A percentile compares a stretch with the other conserved stretches of the same genome.
phyloP scores from a whole-genome alignment of 2,329 filamentous ascomycete species.

The Harringtonia aguacate region DNA sequence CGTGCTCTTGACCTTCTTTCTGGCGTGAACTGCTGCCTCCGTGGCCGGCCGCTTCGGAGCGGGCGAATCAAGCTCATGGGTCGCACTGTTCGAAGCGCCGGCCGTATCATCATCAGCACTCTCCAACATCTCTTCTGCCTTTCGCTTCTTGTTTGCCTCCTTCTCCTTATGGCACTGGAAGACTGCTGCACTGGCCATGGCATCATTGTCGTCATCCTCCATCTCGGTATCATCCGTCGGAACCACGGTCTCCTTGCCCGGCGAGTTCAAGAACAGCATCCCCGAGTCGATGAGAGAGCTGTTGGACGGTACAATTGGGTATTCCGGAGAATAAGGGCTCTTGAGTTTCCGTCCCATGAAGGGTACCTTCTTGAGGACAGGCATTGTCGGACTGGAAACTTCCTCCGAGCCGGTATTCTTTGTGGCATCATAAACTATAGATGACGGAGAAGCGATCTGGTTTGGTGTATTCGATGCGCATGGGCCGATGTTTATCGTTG shows the following conservation, averaged over 20 bases:
- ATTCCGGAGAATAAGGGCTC: too few relatives aligned
- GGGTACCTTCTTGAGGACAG: too few relatives aligned
- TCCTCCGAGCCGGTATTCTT: too few relatives aligned
- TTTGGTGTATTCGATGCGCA: too few relatives aligned
- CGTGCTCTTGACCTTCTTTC: neutral
- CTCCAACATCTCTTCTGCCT: slow-evolving; percentile 18
- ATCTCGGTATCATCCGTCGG: neutral
- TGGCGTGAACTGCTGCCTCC: neutral
- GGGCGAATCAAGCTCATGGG: neutral
- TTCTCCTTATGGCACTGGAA: neutral
- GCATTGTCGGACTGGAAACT: too few relatives aligned
- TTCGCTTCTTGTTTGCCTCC: slow-evolving; percentile 17
- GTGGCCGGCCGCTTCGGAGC: slow-evolving; percentile 10
- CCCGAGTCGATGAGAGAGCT: neutral
- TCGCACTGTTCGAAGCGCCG: neutral
- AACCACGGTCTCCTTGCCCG: neutral
- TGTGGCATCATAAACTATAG: too few relatives aligned
- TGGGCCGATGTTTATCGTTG: too few relatives aligned
- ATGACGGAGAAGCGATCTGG: too few relatives aligned
- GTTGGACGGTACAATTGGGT: too few relatives aligned
- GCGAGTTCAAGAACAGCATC: slow-evolving; percentile 1
- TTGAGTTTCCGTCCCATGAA: too few relatives aligned
- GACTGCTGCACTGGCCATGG: slow-evolving; percentile 6
- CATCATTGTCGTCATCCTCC: neutral
- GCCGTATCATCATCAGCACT: neutral